Percentiles rank a stretch among this genome's conserved stretches.
Evolutionary conservation across 306 rosid genomes (phyloP).

Genomic region (Dryas drummondii): DNA sequence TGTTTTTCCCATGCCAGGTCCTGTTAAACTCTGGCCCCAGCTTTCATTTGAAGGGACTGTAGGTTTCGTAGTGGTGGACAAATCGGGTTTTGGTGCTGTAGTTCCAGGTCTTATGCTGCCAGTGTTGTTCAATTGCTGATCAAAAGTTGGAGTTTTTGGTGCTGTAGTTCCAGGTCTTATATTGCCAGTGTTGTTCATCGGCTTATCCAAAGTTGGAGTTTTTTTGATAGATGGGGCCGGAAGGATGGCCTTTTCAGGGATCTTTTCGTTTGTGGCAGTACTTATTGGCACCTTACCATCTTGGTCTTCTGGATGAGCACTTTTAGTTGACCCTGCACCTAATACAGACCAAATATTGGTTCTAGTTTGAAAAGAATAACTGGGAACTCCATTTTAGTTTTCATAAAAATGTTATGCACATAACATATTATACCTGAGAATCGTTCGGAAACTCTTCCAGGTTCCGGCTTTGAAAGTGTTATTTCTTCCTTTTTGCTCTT

Average conservation of each 20-base stretch:
- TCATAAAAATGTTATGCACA: neutral
- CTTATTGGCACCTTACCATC: slow-evolving; percentile 34
- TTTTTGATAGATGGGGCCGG: slow-evolving; percentile 36
- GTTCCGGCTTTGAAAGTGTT: slow-evolving; percentile 28
- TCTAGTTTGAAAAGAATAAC: neutral
- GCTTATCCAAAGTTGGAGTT: slow-evolving; percentile 31
- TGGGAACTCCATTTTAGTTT: neutral
- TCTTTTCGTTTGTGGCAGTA: slow-evolving; percentile 25
- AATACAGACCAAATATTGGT: slow-evolving; percentile 12
- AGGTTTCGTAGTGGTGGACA: slow-evolving; percentile 12
- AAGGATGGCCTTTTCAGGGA: slow-evolving; percentile 29
- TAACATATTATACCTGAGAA: slow-evolving; percentile 46
- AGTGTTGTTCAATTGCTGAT: slow-evolving; percentile 8
- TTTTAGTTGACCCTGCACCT: slow-evolving; percentile 43
- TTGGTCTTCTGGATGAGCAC: slow-evolving; percentile 26
- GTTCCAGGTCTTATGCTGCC: slow-evolving; percentile 28
- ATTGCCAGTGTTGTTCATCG: neutral
- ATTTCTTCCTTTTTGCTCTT: slow-evolving; percentile 44
- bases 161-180: slow-evolving; percentile 31
- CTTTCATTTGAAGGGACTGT: slow-evolving; percentile 25
- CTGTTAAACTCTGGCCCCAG: slow-evolving; percentile 23
- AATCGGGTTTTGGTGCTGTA: slow-evolving; percentile 31
- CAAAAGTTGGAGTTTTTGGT: slow-evolving; percentile 34
- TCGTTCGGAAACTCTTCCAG: slow-evolving; percentile 41
- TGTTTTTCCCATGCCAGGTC: slow-evolving; percentile 23